Conservation (phyloP, 2,329 filamentous ascomycete species). For the Colletotrichum lupini region DNA sequence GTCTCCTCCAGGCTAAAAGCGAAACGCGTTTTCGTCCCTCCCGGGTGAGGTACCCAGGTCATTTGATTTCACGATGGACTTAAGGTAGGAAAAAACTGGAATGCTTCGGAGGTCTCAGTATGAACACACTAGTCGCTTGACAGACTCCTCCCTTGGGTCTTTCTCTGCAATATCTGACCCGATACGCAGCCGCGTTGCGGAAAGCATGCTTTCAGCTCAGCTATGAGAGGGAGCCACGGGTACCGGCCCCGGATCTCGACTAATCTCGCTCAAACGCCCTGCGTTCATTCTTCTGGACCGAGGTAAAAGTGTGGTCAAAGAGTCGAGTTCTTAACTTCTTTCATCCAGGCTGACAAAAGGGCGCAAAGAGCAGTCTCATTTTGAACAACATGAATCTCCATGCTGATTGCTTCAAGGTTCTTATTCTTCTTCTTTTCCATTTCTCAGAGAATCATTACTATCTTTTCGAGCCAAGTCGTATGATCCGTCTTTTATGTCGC, state of each 20-base stretch:
- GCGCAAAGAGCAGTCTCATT: background rate
- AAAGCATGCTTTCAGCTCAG: background rate
- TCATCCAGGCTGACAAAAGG: background rate
- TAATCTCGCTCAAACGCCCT: background rate
- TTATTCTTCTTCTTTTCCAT: background rate
- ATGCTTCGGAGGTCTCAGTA: background rate
- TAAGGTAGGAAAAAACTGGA: background rate
- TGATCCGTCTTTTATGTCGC: background rate
- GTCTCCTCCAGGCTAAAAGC: background rate
- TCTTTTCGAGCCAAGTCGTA: background rate
- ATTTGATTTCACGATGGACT: slow-evolving; percentile 1
- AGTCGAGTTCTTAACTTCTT: background rate
- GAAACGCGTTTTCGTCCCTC: background rate
- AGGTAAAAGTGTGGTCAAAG: background rate
- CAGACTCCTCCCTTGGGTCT: background rate
- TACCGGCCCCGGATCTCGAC: background rate
- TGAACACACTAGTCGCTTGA: background rate
- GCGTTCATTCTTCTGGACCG: background rate
- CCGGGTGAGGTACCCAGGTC: background rate
- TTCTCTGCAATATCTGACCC: background rate
- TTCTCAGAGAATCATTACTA: background rate
- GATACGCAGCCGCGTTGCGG: background rate
- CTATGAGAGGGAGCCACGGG: background rate
- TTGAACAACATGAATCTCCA: background rate
- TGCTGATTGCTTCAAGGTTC: too few relatives aligned